Conservation (phyloP, 179 eudicot species). For the Silene noctiflora region DNA sequence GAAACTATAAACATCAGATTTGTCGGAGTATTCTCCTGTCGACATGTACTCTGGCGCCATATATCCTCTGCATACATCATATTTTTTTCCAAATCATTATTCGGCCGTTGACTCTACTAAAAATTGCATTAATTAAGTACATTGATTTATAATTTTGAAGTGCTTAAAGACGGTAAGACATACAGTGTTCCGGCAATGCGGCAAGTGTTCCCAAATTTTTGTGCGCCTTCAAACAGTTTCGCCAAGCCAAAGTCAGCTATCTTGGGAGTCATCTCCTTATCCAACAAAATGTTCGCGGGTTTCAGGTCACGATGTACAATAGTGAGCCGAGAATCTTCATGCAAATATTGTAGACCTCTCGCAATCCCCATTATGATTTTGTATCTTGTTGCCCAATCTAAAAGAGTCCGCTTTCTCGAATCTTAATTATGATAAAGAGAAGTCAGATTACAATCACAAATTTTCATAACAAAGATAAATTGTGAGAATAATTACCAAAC, state of each 20-base stretch:
- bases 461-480: no score
- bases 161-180: not conserved
- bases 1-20: constrained; percentile 28
- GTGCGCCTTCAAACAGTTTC: constrained; percentile 31
- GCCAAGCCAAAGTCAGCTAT: constrained; percentile 41
- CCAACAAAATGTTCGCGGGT: constrained; percentile 37
- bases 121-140: no score
- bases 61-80: constrained; percentile 30
- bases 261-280: constrained; percentile 34
- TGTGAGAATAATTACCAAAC: constrained; percentile 4
- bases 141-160: not conserved
- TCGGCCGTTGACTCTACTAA: no score
- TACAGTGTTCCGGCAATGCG: constrained; percentile 30
- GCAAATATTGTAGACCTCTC: constrained; percentile 36
- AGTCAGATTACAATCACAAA: no score
- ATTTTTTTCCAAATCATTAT: no score
- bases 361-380: constrained; percentile 32
- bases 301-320: constrained; percentile 51
- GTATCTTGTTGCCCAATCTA: constrained; percentile 30
- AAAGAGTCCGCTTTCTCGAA: constrained; percentile 16
- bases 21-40: constrained; percentile 25
- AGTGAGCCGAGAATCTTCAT: constrained; percentile 45
- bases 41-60: constrained; percentile 36
- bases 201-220: constrained; percentile 30
- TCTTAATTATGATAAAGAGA: constrained; percentile 14